These are phyloP conservation scores for Syzygium grande DNA, from an alignment of 345 rosid genomes.

Conservation along the genomic window DNA sequence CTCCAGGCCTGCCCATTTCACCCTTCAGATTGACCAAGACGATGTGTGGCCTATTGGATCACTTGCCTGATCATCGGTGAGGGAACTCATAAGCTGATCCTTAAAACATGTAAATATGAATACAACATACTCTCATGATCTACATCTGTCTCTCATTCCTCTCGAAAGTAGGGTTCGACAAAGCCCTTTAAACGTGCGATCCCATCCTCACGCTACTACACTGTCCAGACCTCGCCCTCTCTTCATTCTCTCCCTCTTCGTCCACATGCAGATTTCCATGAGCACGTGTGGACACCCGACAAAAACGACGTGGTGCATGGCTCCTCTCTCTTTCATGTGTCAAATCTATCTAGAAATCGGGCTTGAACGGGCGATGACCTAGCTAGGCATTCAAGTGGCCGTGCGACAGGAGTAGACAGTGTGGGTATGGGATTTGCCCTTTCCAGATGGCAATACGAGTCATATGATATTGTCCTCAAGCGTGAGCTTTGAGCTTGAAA, in stretches of 20 bases:
- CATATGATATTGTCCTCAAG: neutral
- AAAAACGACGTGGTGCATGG: neutral
- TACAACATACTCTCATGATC: neutral
- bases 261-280: neutral
- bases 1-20: neutral
- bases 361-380: neutral
- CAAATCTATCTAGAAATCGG: neutral
- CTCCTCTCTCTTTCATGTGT: neutral
- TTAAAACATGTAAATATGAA: neutral
- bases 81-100: neutral
- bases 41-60: neutral
- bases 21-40: neutral
- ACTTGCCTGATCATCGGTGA: neutral
- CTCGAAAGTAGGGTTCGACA: neutral
- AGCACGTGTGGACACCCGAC: neutral
- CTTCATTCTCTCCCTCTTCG: neutral
- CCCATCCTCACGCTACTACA: neutral
- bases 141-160: neutral
- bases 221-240: neutral
- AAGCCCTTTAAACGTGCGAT: neutral
- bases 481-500: neutral
- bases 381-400: neutral
- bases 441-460: neutral
- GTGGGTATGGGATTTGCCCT: neutral
- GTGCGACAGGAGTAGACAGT: neutral